Evolutionary conservation across 495 filamentous ascomycete species (phyloP), one percentile per base, ranked within the genome.

Genomic region (Podospora pseudoanserina): DNA sequence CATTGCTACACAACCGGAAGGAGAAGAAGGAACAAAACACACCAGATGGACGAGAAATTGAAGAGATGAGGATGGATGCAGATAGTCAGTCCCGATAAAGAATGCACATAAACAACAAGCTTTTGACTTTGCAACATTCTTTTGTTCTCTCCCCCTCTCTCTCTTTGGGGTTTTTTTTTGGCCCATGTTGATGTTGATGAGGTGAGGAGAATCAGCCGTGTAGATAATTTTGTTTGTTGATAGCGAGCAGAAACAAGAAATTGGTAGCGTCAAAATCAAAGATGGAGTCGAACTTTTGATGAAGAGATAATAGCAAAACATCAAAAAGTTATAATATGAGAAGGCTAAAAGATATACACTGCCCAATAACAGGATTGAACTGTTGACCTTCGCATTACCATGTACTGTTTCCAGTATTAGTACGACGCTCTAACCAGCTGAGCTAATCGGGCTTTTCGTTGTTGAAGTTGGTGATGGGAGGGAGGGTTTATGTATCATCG

Each of bases 351-450:
- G 16, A 44, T n/a, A 55, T 64, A 18, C 0, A 63, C 18, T 71
- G 69, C 69, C 69, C 69, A 71, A 59, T 67, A 71, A 71, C 68
- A 71, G 69, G 69, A 71, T 71, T 71, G 69, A 71, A 71, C 69
- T 71, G 69, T 71, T 71, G 69, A 65, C 65, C 64, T 66, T 66
- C 64, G 64, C 64, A 66, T 66, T n/a, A 66, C 64, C 49, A 15
- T 20, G 44, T 60, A 49, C 58, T 44, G 16, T 19, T 32, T 13
- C 27, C 39, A 13, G 34, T 66, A 66, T 66, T 66, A 66, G 64
- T 66, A 66, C 64, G 64, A 66, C 64, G 64, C 64, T 66, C 64
- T 66, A 66, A 66, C 64, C 64, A 66, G 64, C 64, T 66, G 64
- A 66, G 64, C 64, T 66, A 66, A 60, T 58, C 68, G 68, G 68